phyloP scores from a whole-genome alignment of 2,329 filamentous ascomycete species.

The Gremmenia infestans region DNA sequence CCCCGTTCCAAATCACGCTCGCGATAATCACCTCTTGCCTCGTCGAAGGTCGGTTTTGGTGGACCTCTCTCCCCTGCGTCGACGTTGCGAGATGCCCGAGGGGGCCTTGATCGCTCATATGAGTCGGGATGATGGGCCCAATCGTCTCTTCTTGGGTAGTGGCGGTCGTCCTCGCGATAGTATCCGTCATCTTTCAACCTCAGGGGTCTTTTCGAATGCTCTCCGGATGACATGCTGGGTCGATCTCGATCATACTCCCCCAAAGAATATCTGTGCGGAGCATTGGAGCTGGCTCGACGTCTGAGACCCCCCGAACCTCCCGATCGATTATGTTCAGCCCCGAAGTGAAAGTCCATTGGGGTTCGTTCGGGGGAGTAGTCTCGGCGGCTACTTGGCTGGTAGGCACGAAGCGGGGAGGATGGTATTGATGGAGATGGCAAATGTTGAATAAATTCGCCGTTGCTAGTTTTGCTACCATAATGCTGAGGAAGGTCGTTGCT shows the following conservation, averaged over 20 bases:
- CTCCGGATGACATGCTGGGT: slow-evolving; percentile 10
- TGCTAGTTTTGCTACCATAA: slow-evolving; percentile 16
- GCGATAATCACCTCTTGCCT: slow-evolving; percentile 13
- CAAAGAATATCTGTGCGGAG: slow-evolving; percentile 12
- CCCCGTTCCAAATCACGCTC: slow-evolving; percentile 19
- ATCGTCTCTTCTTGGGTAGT: slow-evolving; percentile 1
- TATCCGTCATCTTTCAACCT: slow-evolving; percentile 19
- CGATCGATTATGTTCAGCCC: slow-evolving; percentile 7
- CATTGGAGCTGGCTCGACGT: slow-evolving; percentile 15
- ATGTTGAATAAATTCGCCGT: slow-evolving; percentile 21
- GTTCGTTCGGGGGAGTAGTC: slow-evolving; percentile 19
- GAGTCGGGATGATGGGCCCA: slow-evolving; percentile 19
- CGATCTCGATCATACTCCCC: slow-evolving; percentile 21
- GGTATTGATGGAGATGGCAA: slow-evolving; percentile 8
- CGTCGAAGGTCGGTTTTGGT: slow-evolving; percentile 23
- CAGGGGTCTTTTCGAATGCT: slow-evolving; percentile 9
- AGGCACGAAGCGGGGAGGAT: slow-evolving; percentile 12
- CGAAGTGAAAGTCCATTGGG: slow-evolving; percentile 12
- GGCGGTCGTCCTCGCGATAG: slow-evolving; percentile 1
- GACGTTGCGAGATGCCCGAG: slow-evolving; percentile 22
- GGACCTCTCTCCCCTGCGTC: slow-evolving; percentile 16
- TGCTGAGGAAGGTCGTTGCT: slow-evolving; percentile 20
- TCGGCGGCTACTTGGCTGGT: slow-evolving; percentile 8
- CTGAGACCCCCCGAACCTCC: slow-evolving; percentile 10
- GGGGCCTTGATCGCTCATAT: slow-evolving; percentile 23